phyloP scores from a whole-genome alignment of 805 yeast genomes.

The Blastobotrys chiropterorum region DNA sequence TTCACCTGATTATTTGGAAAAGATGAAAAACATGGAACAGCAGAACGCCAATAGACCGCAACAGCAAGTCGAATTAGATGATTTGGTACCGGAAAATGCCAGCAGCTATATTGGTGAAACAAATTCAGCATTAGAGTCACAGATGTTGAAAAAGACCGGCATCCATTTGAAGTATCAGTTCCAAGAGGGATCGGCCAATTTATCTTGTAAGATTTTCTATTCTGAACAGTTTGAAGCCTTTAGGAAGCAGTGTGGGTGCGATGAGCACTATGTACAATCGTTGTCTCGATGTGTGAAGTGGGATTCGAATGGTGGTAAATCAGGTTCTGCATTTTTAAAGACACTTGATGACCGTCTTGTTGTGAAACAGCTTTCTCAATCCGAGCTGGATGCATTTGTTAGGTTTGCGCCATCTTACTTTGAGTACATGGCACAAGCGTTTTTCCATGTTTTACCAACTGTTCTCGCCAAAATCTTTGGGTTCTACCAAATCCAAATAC shows the following conservation, averaged over 20 bases:
- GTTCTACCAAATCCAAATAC: slow-evolving; percentile 86
- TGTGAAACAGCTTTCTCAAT: slow-evolving; percentile 78
- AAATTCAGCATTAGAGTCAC: slow-evolving; percentile 44
- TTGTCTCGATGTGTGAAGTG: slow-evolving; percentile 89
- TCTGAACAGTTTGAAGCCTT: slow-evolving; percentile 97
- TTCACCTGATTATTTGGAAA: slow-evolving; percentile 71
- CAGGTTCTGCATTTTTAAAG: slow-evolving; percentile 90
- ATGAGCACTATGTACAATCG: slow-evolving; percentile 75
- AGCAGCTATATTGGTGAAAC: slow-evolving; percentile 7
- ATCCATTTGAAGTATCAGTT: slow-evolving; percentile 85
- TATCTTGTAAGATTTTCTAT: slow-evolving; percentile 90
- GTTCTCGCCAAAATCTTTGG: slow-evolving; percentile 94
- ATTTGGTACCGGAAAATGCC: background rate
- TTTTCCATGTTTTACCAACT: slow-evolving; percentile 91
- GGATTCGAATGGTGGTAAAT: slow-evolving; percentile 95
- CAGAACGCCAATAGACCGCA: background rate
- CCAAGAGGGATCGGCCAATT: slow-evolving; percentile 71
- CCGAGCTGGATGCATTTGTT: slow-evolving; percentile 89
- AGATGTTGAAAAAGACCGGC: slow-evolving; percentile 75
- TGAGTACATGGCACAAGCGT: slow-evolving; percentile 90
- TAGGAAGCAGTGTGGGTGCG: slow-evolving; percentile 73
- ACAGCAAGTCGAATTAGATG: slow-evolving; percentile 4
- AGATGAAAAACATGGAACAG: slow-evolving; percentile 38
- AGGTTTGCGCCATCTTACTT: slow-evolving; percentile 95
- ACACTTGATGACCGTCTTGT: slow-evolving; percentile 87